These are phyloP conservation scores for Diddensiella santjacobensis DNA, from an alignment of 805 yeast genomes.

Conservation along the genomic window DNA sequence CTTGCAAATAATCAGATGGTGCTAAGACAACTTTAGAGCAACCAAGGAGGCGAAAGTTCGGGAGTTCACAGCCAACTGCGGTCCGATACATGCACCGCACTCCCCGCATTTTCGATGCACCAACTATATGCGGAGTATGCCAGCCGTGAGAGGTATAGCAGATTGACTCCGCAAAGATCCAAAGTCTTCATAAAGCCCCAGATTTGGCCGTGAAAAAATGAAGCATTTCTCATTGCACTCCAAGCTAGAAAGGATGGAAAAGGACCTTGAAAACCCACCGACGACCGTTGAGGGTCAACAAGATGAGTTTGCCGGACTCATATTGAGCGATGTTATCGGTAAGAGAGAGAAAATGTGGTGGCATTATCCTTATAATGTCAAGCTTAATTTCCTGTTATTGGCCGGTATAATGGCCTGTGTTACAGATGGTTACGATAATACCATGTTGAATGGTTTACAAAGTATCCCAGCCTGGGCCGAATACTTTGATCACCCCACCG, in stretches of 20 bases:
- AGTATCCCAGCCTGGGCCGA: slow-evolving; percentile 25
- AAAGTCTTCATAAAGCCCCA: neutral
- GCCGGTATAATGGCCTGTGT: slow-evolving; percentile 14
- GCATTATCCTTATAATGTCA: slow-evolving; percentile 11
- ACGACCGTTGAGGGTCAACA: neutral
- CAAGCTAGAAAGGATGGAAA: too few species aligned
- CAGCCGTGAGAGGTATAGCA: too few species aligned
- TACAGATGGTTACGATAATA: slow-evolving; percentile 19
- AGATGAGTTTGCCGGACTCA: neutral
- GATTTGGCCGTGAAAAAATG: neutral
- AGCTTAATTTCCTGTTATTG: slow-evolving; percentile 17
- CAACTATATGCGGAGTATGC: too few species aligned
- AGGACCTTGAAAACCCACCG: neutral
- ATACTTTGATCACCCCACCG: neutral
- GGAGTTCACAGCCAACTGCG: neutral
- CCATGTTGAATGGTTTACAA: slow-evolving; percentile 22
- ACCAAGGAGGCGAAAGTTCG: too few species aligned
- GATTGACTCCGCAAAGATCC: neutral
- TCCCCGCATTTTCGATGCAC: neutral
- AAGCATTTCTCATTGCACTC: too few species aligned
- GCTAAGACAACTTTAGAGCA: too few species aligned
- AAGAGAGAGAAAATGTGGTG: slow-evolving; percentile 11
- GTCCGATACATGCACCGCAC: neutral
- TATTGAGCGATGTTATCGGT: neutral
- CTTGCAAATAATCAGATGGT: too few species aligned